Conservation (phyloP, 2,329 filamentous ascomycete genomes). For the Phyllosticta ampelicida region DNA sequence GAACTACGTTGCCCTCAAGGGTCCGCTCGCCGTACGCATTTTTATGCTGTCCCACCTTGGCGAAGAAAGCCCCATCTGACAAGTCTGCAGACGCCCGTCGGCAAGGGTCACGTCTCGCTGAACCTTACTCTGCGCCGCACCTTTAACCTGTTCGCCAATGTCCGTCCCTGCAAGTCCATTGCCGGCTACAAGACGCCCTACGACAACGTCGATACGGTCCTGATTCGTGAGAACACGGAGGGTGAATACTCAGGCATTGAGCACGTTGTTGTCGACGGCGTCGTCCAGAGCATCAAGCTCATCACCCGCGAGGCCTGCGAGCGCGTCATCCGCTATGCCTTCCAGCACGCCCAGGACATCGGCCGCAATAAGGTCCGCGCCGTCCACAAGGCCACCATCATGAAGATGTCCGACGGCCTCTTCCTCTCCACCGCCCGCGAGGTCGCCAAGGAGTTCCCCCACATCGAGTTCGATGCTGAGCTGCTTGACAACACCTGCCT, state of each 20-base stretch:
- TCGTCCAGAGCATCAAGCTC: slow-evolving; percentile 99
- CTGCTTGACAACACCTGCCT: slow-evolving; percentile 98
- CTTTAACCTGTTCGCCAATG: slow-evolving; percentile 99
- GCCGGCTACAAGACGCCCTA: slow-evolving; percentile 98
- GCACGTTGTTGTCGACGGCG: slow-evolving; percentile 94
- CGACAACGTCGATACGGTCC: slow-evolving; percentile 89
- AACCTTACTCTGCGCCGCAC: slow-evolving; percentile 97
- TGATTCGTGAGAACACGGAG: slow-evolving; percentile 99
- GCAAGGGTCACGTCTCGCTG: slow-evolving; percentile 97
- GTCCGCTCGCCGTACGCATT: slow-evolving; percentile 74
- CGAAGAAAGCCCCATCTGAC: slow-evolving; percentile 12
- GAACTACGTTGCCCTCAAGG: slow-evolving; percentile 98
- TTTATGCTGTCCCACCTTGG: slow-evolving; percentile 3
- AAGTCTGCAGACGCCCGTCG: slow-evolving; percentile 65
- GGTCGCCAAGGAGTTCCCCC: slow-evolving; percentile 88
- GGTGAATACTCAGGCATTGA: slow-evolving; percentile 99
- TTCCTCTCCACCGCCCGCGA: slow-evolving; percentile 82
- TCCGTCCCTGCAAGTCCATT: slow-evolving; percentile 94
- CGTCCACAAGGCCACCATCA: slow-evolving; percentile 99
- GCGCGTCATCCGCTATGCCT: slow-evolving; percentile 92
- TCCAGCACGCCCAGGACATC: slow-evolving; percentile 91
- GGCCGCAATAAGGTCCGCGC: slow-evolving; percentile 95
- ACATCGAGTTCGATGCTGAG: slow-evolving; percentile 94
- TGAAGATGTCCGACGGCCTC: slow-evolving; percentile 99
- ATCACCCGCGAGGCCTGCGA: slow-evolving; percentile 92